Percentiles rank a stretch among this genome's conserved stretches.
phyloP scores from a whole-genome alignment of 2,329 filamentous ascomycete species.

The Fusarium poae region DNA sequence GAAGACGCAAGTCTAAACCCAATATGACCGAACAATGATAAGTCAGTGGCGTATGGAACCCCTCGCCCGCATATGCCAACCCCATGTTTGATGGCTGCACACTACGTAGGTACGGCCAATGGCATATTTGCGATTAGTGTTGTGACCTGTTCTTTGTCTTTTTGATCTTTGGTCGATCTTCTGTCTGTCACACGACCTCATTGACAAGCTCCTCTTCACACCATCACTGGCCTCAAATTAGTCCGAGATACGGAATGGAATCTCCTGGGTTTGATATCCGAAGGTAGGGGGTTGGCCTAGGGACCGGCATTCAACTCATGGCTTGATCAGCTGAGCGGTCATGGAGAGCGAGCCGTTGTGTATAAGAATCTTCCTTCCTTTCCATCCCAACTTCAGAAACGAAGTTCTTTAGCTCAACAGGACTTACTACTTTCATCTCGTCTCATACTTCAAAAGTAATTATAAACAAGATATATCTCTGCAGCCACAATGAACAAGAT shows the following conservation, averaged over 20 bases:
- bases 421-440: neutral
- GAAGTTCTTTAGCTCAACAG: neutral
- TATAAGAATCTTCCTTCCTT: neutral
- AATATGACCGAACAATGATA: constrained; percentile 2
- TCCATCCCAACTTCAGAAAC: neutral
- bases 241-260: constrained; percentile 1
- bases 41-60: neutral
- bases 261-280: neutral
- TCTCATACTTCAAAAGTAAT: neutral
- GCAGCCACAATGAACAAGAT: constrained; percentile 17
- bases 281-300: neutral
- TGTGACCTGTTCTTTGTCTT: constrained; percentile 1
- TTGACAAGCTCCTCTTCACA: constrained; percentile 5
- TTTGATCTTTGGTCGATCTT: constrained; percentile 2
- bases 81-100: neutral
- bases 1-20: constrained; percentile 9
- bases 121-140: neutral
- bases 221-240: constrained; percentile 9
- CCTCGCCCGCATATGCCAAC: neutral
- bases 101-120: constrained; percentile 10
- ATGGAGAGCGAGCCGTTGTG: neutral
- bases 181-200: constrained; percentile 11
- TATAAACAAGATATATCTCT: neutral
- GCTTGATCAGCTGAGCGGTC: neutral
- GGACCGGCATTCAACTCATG: neutral